These are phyloP conservation scores for Leishmania martiniquensis DNA, from an alignment of 208 protist genomes.

Conservation along the genomic window DNA sequence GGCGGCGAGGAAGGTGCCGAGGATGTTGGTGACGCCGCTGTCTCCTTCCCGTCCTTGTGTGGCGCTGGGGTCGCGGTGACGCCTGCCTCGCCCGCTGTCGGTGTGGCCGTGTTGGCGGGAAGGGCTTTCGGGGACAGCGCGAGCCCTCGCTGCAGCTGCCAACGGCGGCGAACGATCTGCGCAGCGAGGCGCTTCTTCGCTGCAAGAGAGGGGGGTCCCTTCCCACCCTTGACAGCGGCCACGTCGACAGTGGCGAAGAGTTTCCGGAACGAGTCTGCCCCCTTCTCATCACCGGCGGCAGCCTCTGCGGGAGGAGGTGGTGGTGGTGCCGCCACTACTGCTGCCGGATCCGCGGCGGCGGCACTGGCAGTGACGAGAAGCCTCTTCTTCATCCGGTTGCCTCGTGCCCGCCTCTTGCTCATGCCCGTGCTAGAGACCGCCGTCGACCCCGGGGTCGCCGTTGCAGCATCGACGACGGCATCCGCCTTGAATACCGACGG, in stretches of 20 bases:
- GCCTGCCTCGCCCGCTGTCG: not conserved
- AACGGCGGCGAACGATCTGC: conserved; percentile 28
- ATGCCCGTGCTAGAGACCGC: not conserved
- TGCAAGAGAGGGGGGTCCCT: conserved; percentile 3
- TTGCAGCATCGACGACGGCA: not conserved
- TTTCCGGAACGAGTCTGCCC: not conserved
- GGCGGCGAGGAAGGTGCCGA: not conserved
- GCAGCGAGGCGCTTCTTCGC: conserved; percentile 20
- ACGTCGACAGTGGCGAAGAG: not conserved
- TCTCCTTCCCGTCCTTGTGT: not conserved
- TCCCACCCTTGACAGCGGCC: not conserved
- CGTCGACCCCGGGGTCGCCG: not conserved
- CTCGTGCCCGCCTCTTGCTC: not conserved
- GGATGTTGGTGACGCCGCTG: not conserved
- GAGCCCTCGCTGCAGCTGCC: conserved; percentile 30
- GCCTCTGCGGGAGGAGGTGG: not conserved
- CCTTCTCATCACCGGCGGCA: not conserved
- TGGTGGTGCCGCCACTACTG: not conserved
- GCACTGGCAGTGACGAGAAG: not conserved
- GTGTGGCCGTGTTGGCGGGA: not conserved
- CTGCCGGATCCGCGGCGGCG: not conserved
- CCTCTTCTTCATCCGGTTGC: not conserved
- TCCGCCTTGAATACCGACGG: not conserved
- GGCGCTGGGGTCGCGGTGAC: not conserved
- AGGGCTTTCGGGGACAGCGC: not conserved